Conservation (phyloP, 2,329 filamentous ascomycete genomes). For the Zasmidium cellare region DNA sequence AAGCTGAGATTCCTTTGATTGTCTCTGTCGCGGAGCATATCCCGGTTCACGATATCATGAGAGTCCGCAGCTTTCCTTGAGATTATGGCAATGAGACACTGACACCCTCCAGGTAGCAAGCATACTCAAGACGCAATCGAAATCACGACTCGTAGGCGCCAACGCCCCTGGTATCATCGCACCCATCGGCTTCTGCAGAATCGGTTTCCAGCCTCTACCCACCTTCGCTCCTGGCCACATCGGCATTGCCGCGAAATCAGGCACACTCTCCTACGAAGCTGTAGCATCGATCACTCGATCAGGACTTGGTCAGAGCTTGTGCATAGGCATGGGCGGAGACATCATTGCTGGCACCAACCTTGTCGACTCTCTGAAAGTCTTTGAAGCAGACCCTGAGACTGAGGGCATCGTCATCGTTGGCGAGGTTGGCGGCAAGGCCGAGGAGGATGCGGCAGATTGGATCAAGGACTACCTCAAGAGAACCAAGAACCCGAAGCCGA, state of each 20-base stretch:
- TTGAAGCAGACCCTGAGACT: conserved; percentile 66
- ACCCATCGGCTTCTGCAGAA: conserved; percentile 66
- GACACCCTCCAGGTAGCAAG: conserved; percentile 58
- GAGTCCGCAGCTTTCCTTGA: conserved; percentile 47
- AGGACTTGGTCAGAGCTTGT: conserved; percentile 75
- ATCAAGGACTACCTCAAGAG: conserved; percentile 64
- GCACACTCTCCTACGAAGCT: conserved; percentile 77
- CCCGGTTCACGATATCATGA: conserved; percentile 73
- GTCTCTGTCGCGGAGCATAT: conserved; percentile 81
- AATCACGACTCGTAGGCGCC: conserved; percentile 73
- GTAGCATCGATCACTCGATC: conserved; percentile 71
- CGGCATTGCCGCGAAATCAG: conserved; percentile 77
- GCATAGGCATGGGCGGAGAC: conserved; percentile 77
- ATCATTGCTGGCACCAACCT: conserved; percentile 73
- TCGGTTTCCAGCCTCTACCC: conserved; percentile 75
- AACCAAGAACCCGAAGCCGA: conserved; percentile 66
- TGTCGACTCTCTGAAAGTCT: conserved; percentile 67
- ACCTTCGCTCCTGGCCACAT: conserved; percentile 70
- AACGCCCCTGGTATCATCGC: conserved; percentile 81
- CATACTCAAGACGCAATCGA: conserved; percentile 69
- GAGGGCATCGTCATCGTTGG: conserved; percentile 72
- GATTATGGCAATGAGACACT: neutral
- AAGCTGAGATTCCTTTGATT: conserved; percentile 74
- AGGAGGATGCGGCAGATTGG: conserved; percentile 73
- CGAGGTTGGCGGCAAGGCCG: conserved; percentile 69